Evolutionary conservation across 768 basidiomycete genomes (phyloP).

Genomic region (Mrakia blollopis): DNA sequence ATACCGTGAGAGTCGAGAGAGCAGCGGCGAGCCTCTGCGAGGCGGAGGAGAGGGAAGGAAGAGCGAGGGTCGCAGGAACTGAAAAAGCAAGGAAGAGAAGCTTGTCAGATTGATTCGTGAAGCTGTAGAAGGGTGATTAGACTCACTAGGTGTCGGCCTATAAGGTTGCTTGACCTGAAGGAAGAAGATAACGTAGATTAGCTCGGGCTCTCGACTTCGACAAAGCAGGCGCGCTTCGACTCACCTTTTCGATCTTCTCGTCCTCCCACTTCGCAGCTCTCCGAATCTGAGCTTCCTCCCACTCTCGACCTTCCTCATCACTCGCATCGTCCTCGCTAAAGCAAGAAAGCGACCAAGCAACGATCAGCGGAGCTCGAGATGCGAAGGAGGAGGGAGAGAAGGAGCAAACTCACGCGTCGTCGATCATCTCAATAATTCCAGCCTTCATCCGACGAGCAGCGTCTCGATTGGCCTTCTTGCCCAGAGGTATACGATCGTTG

Average conservation of each 20-base stretch:
- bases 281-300: slow-evolving; percentile 78
- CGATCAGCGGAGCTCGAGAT: background rate
- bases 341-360: background rate
- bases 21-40: slow-evolving; percentile 59
- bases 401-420: slow-evolving; percentile 60
- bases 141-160: slow-evolving; percentile 65
- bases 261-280: slow-evolving; percentile 49
- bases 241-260: slow-evolving; percentile 27
- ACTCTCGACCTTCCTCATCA: slow-evolving; percentile 57
- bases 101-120: background rate
- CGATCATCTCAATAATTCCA: slow-evolving; percentile 72
- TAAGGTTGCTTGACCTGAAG: slow-evolving; percentile 54
- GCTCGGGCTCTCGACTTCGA: background rate
- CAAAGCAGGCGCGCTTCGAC: background rate
- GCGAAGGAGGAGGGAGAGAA: background rate
- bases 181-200: background rate
- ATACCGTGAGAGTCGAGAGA: slow-evolving; percentile 58
- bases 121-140: background rate
- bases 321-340: slow-evolving; percentile 51
- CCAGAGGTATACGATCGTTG: slow-evolving; percentile 75
- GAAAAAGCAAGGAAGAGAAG: background rate
- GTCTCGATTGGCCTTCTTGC: slow-evolving; percentile 70
- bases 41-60: slow-evolving; percentile 62
- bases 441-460: slow-evolving; percentile 64
- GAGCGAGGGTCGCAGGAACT: slow-evolving; percentile 64